Evolutionary conservation across 176 grass and related monocot species (phyloP), one percentile per base, ranked within the genome.

Genomic region (Guadua angustifolia): DNA sequence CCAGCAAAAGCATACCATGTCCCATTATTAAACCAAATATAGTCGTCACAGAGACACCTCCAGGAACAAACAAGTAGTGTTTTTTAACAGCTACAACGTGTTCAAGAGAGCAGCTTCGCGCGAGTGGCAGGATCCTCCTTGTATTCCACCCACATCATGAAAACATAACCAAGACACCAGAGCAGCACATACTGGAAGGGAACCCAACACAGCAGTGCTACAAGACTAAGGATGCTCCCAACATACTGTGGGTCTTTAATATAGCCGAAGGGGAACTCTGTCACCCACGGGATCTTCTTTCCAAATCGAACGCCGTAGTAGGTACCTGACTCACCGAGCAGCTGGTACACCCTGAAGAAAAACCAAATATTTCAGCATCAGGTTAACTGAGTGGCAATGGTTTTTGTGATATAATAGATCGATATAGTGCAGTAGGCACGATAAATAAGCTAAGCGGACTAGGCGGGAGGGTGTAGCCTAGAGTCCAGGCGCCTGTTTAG

Each of bases 191-290:
- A 99, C 57, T 71, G 80, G 81, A 84, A 58, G 1, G 91, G 96
- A 38, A 89, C 89, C 93, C 93, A 99, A 29, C 93, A 94, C 21
- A 99, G 85, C 40, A 88, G 24, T 18, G 93, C 87, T 0, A 94
- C 69, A 38, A 99, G 89, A 47, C 91, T 99, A 24, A 99, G 62
- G 6, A 99, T 90, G 6, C 96, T 94, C 39, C 96, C 93, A 24
- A 93, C 92, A 47, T 99, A 94, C 72, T 95, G 96, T 0, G 96
- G 96, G 46, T 99, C 96, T 22, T 89, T 99, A n/a, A 99, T 87
- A 66, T 94, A 95, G 10, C 91, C 96, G 9, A 99, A 95, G 11
- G 93, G 93, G 19, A 99, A 99, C 25, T 87, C 89, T 1, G 86
- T 95, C 52, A 95, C 91, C 96, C 96, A 99, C 0, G 89, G 93